Percentiles rank a stretch among this genome's conserved stretches.
These are phyloP conservation scores for Lipomyces sp. DNA, from an alignment of 805 yeast species.

Conservation along the genomic window DNA sequence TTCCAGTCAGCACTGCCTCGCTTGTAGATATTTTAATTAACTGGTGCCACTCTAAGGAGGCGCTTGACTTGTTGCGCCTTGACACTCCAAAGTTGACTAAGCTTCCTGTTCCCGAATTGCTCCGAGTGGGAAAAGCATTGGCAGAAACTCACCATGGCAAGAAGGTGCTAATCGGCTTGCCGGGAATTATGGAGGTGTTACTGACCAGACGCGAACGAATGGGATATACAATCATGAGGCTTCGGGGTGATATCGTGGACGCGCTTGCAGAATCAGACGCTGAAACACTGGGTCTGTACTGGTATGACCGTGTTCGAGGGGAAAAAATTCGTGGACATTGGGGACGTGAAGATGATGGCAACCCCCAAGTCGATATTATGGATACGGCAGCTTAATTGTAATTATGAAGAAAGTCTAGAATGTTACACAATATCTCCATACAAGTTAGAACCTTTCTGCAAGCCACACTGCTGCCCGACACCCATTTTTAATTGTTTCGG, in stretches of 20 bases:
- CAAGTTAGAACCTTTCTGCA: constrained; percentile 72
- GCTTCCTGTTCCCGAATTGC: constrained; percentile 34
- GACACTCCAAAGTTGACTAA: constrained; percentile 23
- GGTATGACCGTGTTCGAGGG: constrained; percentile 29
- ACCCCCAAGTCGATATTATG: constrained; percentile 31
- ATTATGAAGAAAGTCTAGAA: neutral
- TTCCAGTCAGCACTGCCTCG: constrained; percentile 21
- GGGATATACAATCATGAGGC: constrained; percentile 27
- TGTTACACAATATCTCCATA: neutral
- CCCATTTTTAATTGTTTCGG: constrained; percentile 81
- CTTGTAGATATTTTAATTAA: constrained; percentile 22
- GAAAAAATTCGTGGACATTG: constrained; percentile 28
- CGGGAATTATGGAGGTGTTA: constrained; percentile 36
- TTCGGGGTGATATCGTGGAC: constrained; percentile 33
- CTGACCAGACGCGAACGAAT: constrained; percentile 24
- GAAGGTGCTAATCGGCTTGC: constrained; percentile 27
- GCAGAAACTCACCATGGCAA: constrained; percentile 31
- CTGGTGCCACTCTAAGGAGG: constrained; percentile 14
- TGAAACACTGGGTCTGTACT: constrained; percentile 33
- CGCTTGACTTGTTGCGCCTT: constrained; percentile 14
- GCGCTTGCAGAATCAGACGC: constrained; percentile 21
- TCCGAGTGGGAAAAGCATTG: constrained; percentile 26
- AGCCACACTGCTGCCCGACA: constrained; percentile 89
- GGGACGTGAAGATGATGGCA: constrained; percentile 22
- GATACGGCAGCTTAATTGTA: constrained; percentile 26